Evolutionary conservation across 192 early-diverging fungal species (phyloP), one percentile per base, ranked within the genome.

Genomic region (Glomus cerebriforme): DNA sequence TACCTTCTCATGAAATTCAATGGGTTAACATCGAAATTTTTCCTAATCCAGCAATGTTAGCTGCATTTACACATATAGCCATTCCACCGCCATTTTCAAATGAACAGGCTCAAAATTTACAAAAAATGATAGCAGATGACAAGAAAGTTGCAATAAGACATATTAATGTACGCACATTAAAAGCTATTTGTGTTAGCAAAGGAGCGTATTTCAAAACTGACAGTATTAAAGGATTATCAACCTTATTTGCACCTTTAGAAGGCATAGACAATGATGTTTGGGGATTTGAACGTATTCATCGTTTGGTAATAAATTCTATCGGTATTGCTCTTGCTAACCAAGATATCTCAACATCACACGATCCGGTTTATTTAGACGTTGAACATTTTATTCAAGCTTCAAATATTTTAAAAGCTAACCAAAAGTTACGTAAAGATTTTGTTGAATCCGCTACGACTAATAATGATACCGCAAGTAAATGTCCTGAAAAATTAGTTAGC

Each of bases 91-190:
- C 79, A 59, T 24, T 39, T 19, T 58, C 39, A 35, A 15, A 45
- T 32, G 73, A 62, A 19, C 66, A 74, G 22, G 78, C 80, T 0
- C 65, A 80, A 37, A 70, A 82, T 17, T 73, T 79, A 22, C 78
- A 81, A 34, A 35, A 65, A 19, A 59, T 82, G 29, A 59, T 89
- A 64, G 64, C 69, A 7, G 31, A 62, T 17, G 88, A 89, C 80
- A 81, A 79, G 49, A 81, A 82, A 29, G 27, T 79, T 13, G 75
- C 84, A 26, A 82, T 87, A 27, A 67, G 63, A 63, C 83, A 88
- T 39, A 78, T 86, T 43, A 89, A 89, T 58, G 80, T 82, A 35
- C 80, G 86, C n/a, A 87, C 85, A 7, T 35, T 89, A 32, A 27
- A 75, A 10, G 79, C 81, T 0, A 81, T 86, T 5, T 70, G 82